Conservation (phyloP, 1,284 basidiomycete genomes). For the Gymnopus androsaceus region DNA sequence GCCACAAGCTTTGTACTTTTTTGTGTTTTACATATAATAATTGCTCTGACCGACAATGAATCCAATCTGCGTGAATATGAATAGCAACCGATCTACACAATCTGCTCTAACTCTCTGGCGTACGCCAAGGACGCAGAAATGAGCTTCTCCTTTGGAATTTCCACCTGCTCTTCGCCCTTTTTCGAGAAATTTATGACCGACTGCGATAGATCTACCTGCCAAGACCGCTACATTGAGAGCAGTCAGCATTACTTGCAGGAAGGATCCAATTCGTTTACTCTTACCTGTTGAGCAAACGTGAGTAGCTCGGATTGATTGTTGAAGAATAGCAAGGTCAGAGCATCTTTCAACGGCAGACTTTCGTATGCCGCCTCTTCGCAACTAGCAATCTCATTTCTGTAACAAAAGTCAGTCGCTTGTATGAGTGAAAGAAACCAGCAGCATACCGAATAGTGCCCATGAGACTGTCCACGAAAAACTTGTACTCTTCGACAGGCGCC, state of each 20-base stretch:
- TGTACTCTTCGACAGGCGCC: slow-evolving; percentile 85
- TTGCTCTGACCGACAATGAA: background rate
- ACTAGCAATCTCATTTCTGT: slow-evolving; percentile 89
- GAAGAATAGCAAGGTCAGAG: slow-evolving; percentile 88
- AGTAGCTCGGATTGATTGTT: slow-evolving; percentile 75
- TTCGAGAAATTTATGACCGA: slow-evolving; percentile 64
- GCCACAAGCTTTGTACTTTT: slow-evolving; percentile 2
- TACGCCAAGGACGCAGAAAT: slow-evolving; percentile 76
- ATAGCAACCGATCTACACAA: slow-evolving; percentile 62
- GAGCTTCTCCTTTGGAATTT: slow-evolving; percentile 81
- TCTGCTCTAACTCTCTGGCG: slow-evolving; percentile 85
- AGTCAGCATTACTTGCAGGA: slow-evolving; percentile 17
- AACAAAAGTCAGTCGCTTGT: slow-evolving; percentile 1
- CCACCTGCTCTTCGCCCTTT: slow-evolving; percentile 75
- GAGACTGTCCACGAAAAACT: slow-evolving; percentile 86
- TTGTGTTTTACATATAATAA: slow-evolving; percentile 4
- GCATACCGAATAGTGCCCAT: slow-evolving; percentile 89
- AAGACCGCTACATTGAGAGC: slow-evolving; percentile 55
- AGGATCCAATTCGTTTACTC: slow-evolving; percentile 24
- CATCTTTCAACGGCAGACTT: slow-evolving; percentile 84
- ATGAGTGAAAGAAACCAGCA: background rate
- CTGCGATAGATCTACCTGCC: slow-evolving; percentile 68
- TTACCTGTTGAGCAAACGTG: slow-evolving; percentile 74
- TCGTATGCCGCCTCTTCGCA: slow-evolving; percentile 92
- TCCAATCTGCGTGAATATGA: slow-evolving; percentile 7